Evolutionary conservation across 2,329 filamentous ascomycete genomes (phyloP).

Genomic region (Aspergillus sp.): DNA sequence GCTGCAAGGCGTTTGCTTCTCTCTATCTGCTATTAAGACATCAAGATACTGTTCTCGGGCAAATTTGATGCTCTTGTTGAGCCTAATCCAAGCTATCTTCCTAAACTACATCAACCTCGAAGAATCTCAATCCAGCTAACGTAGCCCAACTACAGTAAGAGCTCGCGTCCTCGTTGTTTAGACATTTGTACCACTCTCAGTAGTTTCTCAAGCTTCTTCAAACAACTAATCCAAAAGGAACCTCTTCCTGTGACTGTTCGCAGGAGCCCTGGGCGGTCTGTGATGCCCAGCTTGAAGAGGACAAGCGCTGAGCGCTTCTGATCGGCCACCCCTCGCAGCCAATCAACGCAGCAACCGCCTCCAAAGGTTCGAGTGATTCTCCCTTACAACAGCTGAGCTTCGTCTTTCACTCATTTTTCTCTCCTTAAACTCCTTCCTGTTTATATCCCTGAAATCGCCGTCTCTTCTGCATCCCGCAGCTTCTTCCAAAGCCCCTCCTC

Average conservation of each 20-base stretch:
- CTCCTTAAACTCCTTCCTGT: slow-evolving; percentile 16
- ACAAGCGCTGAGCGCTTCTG: slow-evolving; percentile 17
- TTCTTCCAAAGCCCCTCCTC: slow-evolving; percentile 19
- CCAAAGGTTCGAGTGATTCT: slow-evolving; percentile 21
- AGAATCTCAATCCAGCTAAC: not conserved
- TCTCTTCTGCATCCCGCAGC: slow-evolving; percentile 55
- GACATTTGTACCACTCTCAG: not conserved
- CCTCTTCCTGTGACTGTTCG: not conserved
- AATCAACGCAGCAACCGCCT: slow-evolving; percentile 19
- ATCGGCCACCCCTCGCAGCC: slow-evolving; percentile 20
- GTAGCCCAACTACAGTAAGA: not conserved
- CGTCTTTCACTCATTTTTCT: slow-evolving; percentile 22
- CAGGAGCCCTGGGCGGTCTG: not conserved
- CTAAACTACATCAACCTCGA: no score
- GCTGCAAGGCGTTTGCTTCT: not conserved
- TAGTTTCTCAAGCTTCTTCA: no score
- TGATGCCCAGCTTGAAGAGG: slow-evolving; percentile 8
- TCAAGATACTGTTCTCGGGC: no score
- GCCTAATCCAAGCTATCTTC: no score
- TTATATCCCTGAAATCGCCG: slow-evolving; percentile 3
- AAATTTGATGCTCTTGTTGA: no score
- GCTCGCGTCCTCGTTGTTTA: not conserved
- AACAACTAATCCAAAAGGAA: not conserved
- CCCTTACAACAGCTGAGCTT: slow-evolving; percentile 21
- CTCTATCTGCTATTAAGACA: not conserved